Conservation (phyloP, 768 basidiomycete genomes). For the Auriscalpium microsporum region DNA sequence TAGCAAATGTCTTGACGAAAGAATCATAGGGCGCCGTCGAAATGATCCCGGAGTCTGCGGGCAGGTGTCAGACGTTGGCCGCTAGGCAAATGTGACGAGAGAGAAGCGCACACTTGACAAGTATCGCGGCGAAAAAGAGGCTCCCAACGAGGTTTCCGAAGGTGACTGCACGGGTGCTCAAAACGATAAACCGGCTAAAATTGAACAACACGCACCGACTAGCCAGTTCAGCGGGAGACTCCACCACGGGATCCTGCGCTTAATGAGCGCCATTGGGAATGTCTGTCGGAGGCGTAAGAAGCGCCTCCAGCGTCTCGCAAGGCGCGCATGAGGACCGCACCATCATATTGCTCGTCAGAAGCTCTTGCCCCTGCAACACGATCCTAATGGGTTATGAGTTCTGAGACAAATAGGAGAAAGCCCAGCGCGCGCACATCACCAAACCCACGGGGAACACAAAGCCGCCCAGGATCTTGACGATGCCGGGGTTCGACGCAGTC, state of each 20-base stretch:
- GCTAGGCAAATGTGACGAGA: background rate
- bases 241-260: slow-evolving; percentile 62
- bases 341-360: slow-evolving; percentile 74
- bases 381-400: slow-evolving; percentile 38
- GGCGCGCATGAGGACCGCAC: slow-evolving; percentile 24
- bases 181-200: background rate
- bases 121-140: slow-evolving; percentile 59
- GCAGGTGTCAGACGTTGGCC: background rate
- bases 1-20: slow-evolving; percentile 44
- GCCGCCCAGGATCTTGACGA: slow-evolving; percentile 57
- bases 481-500: slow-evolving; percentile 47
- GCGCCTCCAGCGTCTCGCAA: background rate
- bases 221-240: slow-evolving; percentile 59
- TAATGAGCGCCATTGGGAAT: slow-evolving; percentile 61
- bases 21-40: slow-evolving; percentile 48
- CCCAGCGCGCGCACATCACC: slow-evolving; percentile 44
- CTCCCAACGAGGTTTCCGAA: slow-evolving; percentile 66
- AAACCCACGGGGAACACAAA: slow-evolving; percentile 72
- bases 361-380: slow-evolving; percentile 58
- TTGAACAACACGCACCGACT: slow-evolving; percentile 36
- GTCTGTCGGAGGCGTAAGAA: slow-evolving; percentile 30
- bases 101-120: slow-evolving; percentile 48
- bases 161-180: slow-evolving; percentile 32
- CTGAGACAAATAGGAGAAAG: background rate
- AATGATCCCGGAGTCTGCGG: slow-evolving; percentile 50